Base-by-base conservation (phyloP, 345 rosid species). In the Toxicodendron radicans region DNA sequence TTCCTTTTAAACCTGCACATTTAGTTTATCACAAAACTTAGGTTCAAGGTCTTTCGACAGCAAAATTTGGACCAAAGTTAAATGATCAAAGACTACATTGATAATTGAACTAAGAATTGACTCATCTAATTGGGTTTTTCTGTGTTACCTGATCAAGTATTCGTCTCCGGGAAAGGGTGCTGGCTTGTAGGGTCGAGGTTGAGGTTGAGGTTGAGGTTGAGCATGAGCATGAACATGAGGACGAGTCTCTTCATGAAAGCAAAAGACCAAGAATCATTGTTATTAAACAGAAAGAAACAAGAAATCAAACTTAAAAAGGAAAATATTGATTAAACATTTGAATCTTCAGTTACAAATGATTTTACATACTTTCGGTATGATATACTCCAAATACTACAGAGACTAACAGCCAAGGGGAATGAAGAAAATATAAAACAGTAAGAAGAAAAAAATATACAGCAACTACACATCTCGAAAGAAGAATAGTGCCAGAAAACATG, bases 1-100 rank as follows among this genome's bases (percentile, higher is more conserved):
- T 80, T 90, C 79, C 91, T 81, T 43, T 79, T 83, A 65, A 87
- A 90, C 87, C 95, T 90, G 86, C 73, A 75, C 21, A 61, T 70
- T 67, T 8, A 49, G 18, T 49, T 59, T 3, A 7, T 1, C 45
- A 27, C 21, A 10, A 17, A 10, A n/a, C 27, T 71, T 59, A 65
- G 58, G 7, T n/a, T 60, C 51, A 64, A 32, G 18, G 33, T 10
- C 59, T 33, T 10, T 48, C 17, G 10, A 43, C 23, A 21, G 5
- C 43, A 5, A 38, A 38, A 45, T 59, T 6, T 7, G 63, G 49
- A 62, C 5, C n/a, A 45, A 21, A 49, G 20, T 64, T 3, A 0
- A 41, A 11, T 13, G 1, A 65, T 52, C 7, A 32, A 27, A 43
- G 54, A 24, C n/a, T 11, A 45, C 56, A 5, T 33, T 8, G 17